Evolutionary conservation across 129 eudicot species (phyloP).

Genomic region (Helichrysum umbraculigerum): DNA sequence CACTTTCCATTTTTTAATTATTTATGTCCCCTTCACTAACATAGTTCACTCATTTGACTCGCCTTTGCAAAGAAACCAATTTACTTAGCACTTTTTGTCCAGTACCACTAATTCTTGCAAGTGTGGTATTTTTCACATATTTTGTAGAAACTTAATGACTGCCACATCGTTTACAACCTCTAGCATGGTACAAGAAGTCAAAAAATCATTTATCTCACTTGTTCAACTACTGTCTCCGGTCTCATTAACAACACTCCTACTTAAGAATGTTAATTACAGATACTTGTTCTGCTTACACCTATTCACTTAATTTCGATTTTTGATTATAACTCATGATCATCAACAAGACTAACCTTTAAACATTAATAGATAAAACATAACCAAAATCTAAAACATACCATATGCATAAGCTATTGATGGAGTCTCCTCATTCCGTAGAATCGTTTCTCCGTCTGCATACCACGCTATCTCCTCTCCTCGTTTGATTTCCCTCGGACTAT

Average conservation of each 20-base stretch:
- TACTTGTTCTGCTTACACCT: neutral
- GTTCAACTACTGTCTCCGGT: conserved; percentile 9
- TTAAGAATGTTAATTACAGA: conserved; percentile 6
- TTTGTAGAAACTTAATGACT: conserved; percentile 1
- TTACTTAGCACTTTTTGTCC: conserved; percentile 11
- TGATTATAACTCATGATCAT: conserved; percentile 14
- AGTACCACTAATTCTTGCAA: conserved; percentile 2
- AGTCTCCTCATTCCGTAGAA: conserved; percentile 83
- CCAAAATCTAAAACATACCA: conserved; percentile 47
- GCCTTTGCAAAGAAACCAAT: conserved; percentile 7
- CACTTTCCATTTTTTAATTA: neutral
- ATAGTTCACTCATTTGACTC: neutral
- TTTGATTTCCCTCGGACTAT: conserved; percentile 90
- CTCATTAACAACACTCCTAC: neutral
- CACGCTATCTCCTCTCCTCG: conserved; percentile 99
- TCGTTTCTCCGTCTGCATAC: conserved; percentile 99
- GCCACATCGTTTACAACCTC: neutral
- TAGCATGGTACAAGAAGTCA: conserved; percentile 18
- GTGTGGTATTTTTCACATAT: neutral
- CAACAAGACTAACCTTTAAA: conserved; percentile 18
- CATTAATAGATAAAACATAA: conserved; percentile 10
- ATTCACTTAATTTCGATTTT: neutral
- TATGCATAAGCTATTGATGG: conserved; percentile 92
- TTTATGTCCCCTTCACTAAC: conserved; percentile 10
- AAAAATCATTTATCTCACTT: conserved; percentile 3